phyloP scores from a whole-genome alignment of 768 basidiomycete species.

The Lactifluus rugatus region DNA sequence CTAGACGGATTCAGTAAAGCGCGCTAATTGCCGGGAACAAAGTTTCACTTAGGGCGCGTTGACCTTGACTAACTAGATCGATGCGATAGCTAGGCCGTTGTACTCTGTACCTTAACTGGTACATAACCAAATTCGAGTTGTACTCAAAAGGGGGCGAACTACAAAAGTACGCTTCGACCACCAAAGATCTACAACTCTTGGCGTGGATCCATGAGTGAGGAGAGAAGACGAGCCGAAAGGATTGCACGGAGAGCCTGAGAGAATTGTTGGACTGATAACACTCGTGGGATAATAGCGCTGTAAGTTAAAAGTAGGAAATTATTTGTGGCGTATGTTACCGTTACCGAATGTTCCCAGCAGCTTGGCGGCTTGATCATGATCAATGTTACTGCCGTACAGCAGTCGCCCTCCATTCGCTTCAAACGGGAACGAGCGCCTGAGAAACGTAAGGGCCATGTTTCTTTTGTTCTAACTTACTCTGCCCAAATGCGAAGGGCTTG shows the following conservation, averaged over 20 bases:
- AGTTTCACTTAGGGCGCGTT: conserved; percentile 6
- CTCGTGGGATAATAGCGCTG: not conserved
- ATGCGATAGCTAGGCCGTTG: not conserved
- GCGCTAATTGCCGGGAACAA: conserved; percentile 16
- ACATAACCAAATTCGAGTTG: not conserved
- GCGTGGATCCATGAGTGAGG: not conserved
- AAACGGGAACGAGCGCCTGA: not conserved
- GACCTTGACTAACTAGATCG: conserved; percentile 1
- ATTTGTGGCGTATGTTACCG: conserved; percentile 6
- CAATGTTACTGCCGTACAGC: not conserved
- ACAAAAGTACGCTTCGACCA: not conserved
- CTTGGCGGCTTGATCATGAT: conserved; percentile 1
- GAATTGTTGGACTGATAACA: conserved; percentile 2
- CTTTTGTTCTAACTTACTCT: conserved; percentile 1
- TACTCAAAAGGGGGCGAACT: not conserved
- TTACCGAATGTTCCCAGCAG: not conserved
- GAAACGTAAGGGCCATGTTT: conserved; percentile 7
- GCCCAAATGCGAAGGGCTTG: not conserved
- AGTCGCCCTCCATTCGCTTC: not conserved
- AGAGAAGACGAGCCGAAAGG: not conserved
- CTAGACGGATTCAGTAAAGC: conserved; percentile 13
- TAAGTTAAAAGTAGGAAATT: not conserved
- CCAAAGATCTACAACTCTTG: not conserved
- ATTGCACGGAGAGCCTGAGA: not conserved
- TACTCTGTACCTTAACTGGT: not conserved